Base-by-base conservation (phyloP, 176 grass and related monocot genomes). In the Zoysia pacifica region DNA sequence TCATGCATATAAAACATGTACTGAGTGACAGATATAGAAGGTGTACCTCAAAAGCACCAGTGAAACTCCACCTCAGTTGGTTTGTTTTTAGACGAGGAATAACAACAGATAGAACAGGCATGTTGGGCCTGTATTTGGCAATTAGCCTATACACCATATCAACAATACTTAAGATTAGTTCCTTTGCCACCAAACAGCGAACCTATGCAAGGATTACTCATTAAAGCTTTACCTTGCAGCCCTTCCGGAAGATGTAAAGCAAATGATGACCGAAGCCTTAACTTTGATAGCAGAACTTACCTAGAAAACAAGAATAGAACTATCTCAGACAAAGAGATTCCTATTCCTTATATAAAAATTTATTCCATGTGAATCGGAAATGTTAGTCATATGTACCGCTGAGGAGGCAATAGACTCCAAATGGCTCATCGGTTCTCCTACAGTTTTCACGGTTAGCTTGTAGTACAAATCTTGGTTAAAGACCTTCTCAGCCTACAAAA, bases 231-330 rank as follows among this genome's bases (percentile, higher is more conserved):
- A 96, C 97, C 97, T 95, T 84, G 97, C 97, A 88, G 97, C 97
- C 66, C 97, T 88, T 81, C 97, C 97, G 61, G 97, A 93, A 45
- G 97, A 99, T 19, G 97, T 99, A 77, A 99, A 99, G 76, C 86
- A 91, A 89, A 99, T 93, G 55, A 99, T 96, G 62, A 99, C 69
- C 59, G 97, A 99, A 62, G 97, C 97, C 83, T 91, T 99, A 56
- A 99, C 97, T 78, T 99, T 99, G 74, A 96, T 91, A 75, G 97
- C 97, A 77, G 97, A 93, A 79, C 97, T 93, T n/a, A 99, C 97
- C 97, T 99, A 71, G 61, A 69, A 44, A 89, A 83, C 39, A 53
- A 43, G 20, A 52, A 62, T 20, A 4, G 38, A 73, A 72, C 44
- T 60, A 85, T 16, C 73, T 81, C 7, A 86, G 83, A 77, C 72